phyloP scores from a whole-genome alignment of 2,329 filamentous ascomycete genomes.

The Pseudogymnoascus sp. region DNA sequence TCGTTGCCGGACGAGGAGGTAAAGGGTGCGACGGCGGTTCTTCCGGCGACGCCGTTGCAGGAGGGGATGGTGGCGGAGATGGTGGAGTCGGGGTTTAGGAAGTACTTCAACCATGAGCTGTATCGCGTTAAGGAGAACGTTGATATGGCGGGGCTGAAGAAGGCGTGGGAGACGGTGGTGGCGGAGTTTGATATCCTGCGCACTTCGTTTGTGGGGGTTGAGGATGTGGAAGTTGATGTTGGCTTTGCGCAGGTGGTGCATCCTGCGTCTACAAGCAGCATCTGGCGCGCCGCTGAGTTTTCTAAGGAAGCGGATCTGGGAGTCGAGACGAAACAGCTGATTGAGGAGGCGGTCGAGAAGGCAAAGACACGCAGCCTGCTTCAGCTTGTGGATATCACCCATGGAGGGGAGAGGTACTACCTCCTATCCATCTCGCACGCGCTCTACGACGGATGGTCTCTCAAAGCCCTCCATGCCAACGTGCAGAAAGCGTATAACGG shows the following conservation, averaged over 20 bases:
- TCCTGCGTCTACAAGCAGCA: constrained; percentile 24
- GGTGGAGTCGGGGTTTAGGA: constrained; percentile 60
- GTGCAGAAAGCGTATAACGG: constrained; percentile 56
- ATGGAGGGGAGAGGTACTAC: constrained; percentile 33
- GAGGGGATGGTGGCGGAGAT: constrained; percentile 81
- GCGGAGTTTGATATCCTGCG: constrained; percentile 60
- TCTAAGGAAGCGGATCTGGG: constrained; percentile 12
- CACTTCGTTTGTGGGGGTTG: constrained; percentile 61
- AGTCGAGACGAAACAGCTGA: constrained; percentile 34
- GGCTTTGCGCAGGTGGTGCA: constrained; percentile 50
- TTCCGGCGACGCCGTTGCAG: constrained; percentile 76
- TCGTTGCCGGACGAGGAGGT: constrained; percentile 28
- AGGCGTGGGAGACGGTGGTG: constrained; percentile 56
- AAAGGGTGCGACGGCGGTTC: constrained; percentile 40
- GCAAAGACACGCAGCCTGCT: constrained; percentile 37
- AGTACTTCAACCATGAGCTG: constrained; percentile 82
- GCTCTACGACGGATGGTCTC: constrained; percentile 82
- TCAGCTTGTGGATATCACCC: constrained; percentile 38
- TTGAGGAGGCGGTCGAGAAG: constrained; percentile 29
- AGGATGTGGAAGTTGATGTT: constrained; percentile 46
- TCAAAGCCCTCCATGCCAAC: constrained; percentile 64
- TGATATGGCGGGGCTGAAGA: constrained; percentile 47
- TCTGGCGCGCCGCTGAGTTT: constrained; percentile 25
- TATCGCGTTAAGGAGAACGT: constrained; percentile 49
- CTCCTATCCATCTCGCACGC: constrained; percentile 74